Conservation (phyloP, 176 grass and related monocot species). For the Rhynchospora pubera region DNA sequence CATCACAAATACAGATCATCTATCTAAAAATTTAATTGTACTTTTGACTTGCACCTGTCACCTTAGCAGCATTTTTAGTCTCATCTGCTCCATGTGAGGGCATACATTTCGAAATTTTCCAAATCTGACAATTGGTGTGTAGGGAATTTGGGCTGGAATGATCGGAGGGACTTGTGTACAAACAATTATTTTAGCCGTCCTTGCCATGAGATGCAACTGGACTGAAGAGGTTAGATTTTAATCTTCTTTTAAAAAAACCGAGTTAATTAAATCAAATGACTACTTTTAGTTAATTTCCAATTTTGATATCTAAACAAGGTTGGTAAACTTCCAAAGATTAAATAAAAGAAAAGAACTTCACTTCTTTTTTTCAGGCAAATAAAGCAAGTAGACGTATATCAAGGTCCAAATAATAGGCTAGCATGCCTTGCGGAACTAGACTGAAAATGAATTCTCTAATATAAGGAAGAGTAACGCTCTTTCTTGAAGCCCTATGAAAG, state of each 20-base stretch:
- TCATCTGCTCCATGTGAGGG: no score
- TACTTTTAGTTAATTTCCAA: not conserved
- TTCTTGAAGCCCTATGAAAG: no score
- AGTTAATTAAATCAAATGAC: not conserved
- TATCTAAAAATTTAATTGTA: no score
- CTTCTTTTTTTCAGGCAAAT: slow-evolving; percentile 8
- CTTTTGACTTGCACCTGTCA: no score
- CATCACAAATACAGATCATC: no score
- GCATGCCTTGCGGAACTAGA: no score
- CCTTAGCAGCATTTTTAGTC: no score
- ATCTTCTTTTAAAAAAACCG: not conserved
- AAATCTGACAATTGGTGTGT: not conserved
- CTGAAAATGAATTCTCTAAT: no score
- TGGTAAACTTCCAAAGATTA: no score
- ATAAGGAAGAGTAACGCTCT: no score
- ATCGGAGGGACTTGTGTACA: slow-evolving; percentile 32
- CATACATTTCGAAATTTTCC: not conserved
- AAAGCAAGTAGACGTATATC: slow-evolving; percentile 4
- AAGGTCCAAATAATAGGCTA: not conserved
- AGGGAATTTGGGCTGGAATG: slow-evolving; percentile 40
- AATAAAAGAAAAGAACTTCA: no score
- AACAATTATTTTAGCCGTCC: slow-evolving; percentile 20
- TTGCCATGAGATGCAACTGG: slow-evolving; percentile 30
- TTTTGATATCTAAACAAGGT: not conserved
- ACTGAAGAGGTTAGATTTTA: slow-evolving; percentile 22